A percentile compares a stretch with the other conserved stretches of the same genome.
These are phyloP conservation scores for Azolla pinnata DNA, from an alignment of 75 land plant species.

Conservation along the genomic window DNA sequence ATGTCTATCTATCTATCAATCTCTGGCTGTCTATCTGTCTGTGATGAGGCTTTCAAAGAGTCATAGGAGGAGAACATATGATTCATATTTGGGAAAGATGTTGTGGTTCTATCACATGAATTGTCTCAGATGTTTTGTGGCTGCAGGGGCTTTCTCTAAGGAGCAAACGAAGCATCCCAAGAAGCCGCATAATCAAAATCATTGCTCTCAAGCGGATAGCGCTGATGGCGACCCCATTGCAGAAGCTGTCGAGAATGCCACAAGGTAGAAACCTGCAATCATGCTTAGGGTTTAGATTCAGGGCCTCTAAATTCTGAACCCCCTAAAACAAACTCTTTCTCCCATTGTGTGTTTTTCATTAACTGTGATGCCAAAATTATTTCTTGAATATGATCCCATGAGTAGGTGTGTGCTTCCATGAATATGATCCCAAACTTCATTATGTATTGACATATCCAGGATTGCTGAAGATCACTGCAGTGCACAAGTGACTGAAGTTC, in stretches of 20 bases:
- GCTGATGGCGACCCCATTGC: not conserved
- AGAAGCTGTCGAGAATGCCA: not conserved
- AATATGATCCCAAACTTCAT: too few species aligned
- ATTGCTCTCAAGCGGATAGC: constrained; percentile 3
- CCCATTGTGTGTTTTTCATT: too few species aligned
- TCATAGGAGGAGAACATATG: too few species aligned
- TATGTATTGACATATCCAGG: too few species aligned
- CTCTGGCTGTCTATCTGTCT: not conserved
- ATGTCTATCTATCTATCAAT: too few species aligned
- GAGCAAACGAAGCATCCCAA: not conserved
- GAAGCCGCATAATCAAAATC: not conserved
- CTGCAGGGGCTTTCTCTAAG: constrained; percentile 1
- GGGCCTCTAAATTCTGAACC: not conserved
- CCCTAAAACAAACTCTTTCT: not conserved
- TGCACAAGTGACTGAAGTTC: constrained; percentile 5
- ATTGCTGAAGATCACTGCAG: constrained; percentile 2
- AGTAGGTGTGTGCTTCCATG: too few species aligned
- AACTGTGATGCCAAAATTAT: too few species aligned
- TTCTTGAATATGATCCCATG: too few species aligned
- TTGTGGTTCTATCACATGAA: not conserved
- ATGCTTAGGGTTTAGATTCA: not conserved
- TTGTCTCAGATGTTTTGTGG: not conserved
- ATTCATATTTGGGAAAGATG: too few species aligned
- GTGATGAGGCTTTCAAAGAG: too few species aligned
- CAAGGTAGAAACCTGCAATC: not conserved